These are phyloP conservation scores for Ceratocystis albifundus DNA, from an alignment of 2,329 filamentous ascomycete genomes.

Conservation along the genomic window DNA sequence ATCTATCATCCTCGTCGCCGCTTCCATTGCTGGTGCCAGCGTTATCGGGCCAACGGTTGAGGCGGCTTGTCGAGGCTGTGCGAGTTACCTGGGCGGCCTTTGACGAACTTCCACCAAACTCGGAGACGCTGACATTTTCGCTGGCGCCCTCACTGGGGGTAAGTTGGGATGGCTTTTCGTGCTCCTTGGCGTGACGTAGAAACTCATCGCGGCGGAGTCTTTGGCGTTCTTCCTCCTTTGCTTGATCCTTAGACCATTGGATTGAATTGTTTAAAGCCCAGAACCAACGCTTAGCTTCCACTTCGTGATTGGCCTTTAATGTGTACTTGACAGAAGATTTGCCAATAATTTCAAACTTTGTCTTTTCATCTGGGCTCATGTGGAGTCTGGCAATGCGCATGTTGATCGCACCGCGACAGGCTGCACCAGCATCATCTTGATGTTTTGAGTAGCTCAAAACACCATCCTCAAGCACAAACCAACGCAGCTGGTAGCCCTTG, in stretches of 20 bases:
- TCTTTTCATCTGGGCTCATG: constrained; percentile 96
- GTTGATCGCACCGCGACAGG: constrained; percentile 94
- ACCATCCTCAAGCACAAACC: constrained; percentile 96
- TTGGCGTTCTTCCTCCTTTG: constrained; percentile 74
- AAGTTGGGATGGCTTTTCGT: constrained; percentile 42
- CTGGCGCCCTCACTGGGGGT: constrained; percentile 39
- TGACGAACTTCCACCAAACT: constrained; percentile 26
- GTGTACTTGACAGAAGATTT: constrained; percentile 99
- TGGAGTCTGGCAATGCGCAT: constrained; percentile 92
- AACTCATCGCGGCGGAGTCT: constrained; percentile 63
- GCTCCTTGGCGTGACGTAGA: constrained; percentile 68
- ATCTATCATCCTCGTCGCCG: constrained; percentile 41
- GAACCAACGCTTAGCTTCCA: constrained; percentile 97
- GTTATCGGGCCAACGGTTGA: constrained; percentile 28
- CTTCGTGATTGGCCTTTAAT: constrained; percentile 92
- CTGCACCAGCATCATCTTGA: constrained; percentile 91
- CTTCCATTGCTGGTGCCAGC: constrained; percentile 34
- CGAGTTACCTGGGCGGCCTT: constrained; percentile 27
- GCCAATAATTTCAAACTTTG: constrained; percentile 92
- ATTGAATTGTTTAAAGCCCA: constrained; percentile 99
- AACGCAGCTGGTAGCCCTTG: constrained; percentile 88
- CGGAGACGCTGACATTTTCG: constrained; percentile 42
- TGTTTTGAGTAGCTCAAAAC: constrained; percentile 99
- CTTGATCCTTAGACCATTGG: constrained; percentile 95
- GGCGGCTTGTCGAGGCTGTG: constrained; percentile 17